Evolutionary conservation across 352 stramenopile genomes (phyloP), one percentile per base, ranked within the genome.

Genomic region (Elongisporangium prolatum): DNA sequence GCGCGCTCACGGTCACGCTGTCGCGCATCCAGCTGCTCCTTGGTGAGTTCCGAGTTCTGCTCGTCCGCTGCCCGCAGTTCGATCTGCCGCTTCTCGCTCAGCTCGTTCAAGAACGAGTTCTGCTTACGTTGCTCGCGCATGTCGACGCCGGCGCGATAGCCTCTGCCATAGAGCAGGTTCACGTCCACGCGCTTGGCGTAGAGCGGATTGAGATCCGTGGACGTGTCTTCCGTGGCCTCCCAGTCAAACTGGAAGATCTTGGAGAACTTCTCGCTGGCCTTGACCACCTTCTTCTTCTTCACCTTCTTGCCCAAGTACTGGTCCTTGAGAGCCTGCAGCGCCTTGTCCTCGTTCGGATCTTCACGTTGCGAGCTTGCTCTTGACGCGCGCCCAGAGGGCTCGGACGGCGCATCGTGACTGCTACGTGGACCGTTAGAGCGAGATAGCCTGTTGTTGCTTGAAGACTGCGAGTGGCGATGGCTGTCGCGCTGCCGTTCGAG

Each of bases 201-300:
- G 60, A 98, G 64, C 18, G 92, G 92, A 60, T 98, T 97, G 20
- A 96, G 56, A 59, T 97, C 92, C 11, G 70, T 55, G 22, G 82
- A 96, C 34, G 93, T 98, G 66, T 98, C 93, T 44, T 98, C 93
- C 0, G 71, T 80, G 11, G 85, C 78, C 34, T 98, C 88, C 93
- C 93, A 98, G 65, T 98, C 88, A 64, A 98, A 98, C 63, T 97
- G 86, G 61, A 97, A 98, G 64, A 96, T 95, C 63, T 96, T 93
- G 37, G 84, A 78, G 56, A 97, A 97, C 64, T 97, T 98, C 55
- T 97, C 89, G 24, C 86, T 96, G 14, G 93, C 87, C 60, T 98
- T 98, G 16, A 95, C 77, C 20, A 96, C 72, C 64, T 92, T 94
- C 54, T 96, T 96, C 69, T 95, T 96, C 63, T 80, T 81, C 14